Conservation (phyloP, 768 basidiomycete species). For the Exidia glandulosa region DNA sequence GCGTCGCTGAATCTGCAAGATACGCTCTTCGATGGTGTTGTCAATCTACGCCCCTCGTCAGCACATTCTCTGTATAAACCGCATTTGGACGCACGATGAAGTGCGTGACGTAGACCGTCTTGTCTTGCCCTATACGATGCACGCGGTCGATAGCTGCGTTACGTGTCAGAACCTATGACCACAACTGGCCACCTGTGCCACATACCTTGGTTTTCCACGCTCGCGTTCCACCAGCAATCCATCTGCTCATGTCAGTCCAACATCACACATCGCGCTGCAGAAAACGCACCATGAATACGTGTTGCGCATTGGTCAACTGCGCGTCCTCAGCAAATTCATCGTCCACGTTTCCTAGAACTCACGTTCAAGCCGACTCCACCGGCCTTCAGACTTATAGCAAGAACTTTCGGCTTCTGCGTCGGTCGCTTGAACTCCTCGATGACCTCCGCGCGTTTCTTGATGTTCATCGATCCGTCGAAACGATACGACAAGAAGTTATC, state of each 20-base stretch:
- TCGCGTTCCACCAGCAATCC: constrained; percentile 91
- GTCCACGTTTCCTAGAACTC: constrained; percentile 14
- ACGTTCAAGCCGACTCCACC: constrained; percentile 89
- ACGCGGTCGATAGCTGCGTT: constrained; percentile 68
- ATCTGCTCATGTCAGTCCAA: constrained; percentile 36
- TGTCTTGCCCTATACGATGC: constrained; percentile 75
- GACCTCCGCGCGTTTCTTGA: constrained; percentile 67
- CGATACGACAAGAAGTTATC: constrained; percentile 62
- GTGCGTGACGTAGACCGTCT: constrained; percentile 72
- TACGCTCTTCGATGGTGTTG: constrained; percentile 69
- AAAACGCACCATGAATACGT: constrained; percentile 68
- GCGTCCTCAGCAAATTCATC: neutral
- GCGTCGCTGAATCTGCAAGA: constrained; percentile 70
- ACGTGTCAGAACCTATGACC: neutral
- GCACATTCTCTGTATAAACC: too few species aligned
- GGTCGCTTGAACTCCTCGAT: constrained; percentile 66
- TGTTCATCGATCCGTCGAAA: constrained; percentile 88
- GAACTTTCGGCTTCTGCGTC: constrained; percentile 59
- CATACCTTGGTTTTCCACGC: constrained; percentile 67
- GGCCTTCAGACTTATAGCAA: constrained; percentile 75
- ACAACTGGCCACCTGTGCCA: neutral
- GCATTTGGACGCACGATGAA: constrained; percentile 49
- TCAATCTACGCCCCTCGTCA: constrained; percentile 23
- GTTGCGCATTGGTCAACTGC: constrained; percentile 67
- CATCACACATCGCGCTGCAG: neutral